phyloP scores from a whole-genome alignment of 2,329 filamentous ascomycete species.

The Penicillium brevicompactum region DNA sequence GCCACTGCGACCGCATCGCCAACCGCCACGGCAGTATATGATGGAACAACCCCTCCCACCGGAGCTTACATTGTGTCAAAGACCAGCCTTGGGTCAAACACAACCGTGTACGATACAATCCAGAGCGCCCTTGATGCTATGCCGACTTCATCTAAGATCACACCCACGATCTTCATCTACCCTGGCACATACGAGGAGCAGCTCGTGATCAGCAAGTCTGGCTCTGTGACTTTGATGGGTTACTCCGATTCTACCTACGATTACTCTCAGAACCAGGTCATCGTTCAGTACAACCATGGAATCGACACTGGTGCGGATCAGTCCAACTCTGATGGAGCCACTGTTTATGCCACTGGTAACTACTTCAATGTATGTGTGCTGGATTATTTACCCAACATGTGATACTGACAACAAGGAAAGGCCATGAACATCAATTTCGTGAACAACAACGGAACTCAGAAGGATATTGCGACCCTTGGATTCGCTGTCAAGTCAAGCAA shows the following conservation, averaged over 20 bases:
- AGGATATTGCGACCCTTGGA: conserved; percentile 43
- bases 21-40: conserved; percentile 3
- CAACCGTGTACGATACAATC: conserved; percentile 40
- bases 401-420: conserved; percentile 12
- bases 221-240: conserved; percentile 43
- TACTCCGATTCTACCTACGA: conserved; percentile 41
- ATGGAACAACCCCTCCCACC: conserved; percentile 29
- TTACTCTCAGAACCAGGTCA: conserved; percentile 41
- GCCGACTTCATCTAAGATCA: conserved; percentile 37
- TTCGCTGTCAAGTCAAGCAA: conserved; percentile 47
- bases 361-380: conserved; percentile 29
- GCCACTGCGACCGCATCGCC: conserved; percentile 27
- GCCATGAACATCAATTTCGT: conserved; percentile 45
- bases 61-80: conserved; percentile 45
- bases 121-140: conserved; percentile 39
- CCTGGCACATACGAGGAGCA: conserved; percentile 45
- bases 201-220: conserved; percentile 41
- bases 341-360: conserved; percentile 44
- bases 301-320: conserved; percentile 41
- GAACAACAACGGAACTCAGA: conserved; percentile 40
- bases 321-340: conserved; percentile 42
- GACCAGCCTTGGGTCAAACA: conserved; percentile 32
- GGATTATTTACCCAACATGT: not conserved
- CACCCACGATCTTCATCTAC: conserved; percentile 43
- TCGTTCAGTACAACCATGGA: conserved; percentile 37